Percentiles rank a stretch among this genome's conserved stretches.
Evolutionary conservation across 768 basidiomycete species (phyloP).

Genomic region (Tylopilus rubrobrunneus): DNA sequence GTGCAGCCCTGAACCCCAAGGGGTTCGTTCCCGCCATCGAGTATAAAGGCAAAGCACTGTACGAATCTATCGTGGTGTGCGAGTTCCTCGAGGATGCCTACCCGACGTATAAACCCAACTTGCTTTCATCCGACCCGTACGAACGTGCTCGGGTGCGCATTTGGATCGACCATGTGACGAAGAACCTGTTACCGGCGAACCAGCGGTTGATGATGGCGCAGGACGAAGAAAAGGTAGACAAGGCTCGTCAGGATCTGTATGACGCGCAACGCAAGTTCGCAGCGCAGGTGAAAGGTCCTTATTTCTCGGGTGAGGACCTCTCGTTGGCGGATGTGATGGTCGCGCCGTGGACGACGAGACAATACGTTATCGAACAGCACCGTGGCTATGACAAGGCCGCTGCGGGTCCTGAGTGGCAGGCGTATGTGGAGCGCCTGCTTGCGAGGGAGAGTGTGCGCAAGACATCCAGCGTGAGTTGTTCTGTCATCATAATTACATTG

Average conservation of each 20-base stretch:
- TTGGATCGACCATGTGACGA: conserved; percentile 34
- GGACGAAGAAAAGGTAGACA: conserved; percentile 34
- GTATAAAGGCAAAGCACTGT: conserved; percentile 48
- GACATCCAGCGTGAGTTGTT: conserved; percentile 38
- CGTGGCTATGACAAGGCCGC: conserved; percentile 43
- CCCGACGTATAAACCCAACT: conserved; percentile 34
- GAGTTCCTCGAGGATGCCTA: conserved; percentile 68
- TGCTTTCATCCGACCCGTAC: conserved; percentile 52
- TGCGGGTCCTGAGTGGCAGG: conserved; percentile 42
- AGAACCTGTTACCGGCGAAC: conserved; percentile 49
- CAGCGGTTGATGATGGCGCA: conserved; percentile 44
- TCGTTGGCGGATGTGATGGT: conserved; percentile 50
- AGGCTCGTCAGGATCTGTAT: conserved; percentile 36
- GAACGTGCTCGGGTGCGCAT: conserved; percentile 36
- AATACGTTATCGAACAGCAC: conserved; percentile 47
- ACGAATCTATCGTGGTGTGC: conserved; percentile 61
- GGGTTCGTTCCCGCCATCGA: conserved; percentile 64
- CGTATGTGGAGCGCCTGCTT: conserved; percentile 41
- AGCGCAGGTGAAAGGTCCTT: conserved; percentile 44
- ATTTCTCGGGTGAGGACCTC: conserved; percentile 53
- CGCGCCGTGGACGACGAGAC: conserved; percentile 52
- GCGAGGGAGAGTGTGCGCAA: conserved; percentile 45
- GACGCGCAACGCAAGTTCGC: conserved; percentile 35
- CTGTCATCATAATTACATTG: not conserved
- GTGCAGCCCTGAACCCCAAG: conserved; percentile 54